A percentile compares a stretch with the other conserved stretches of the same genome.
Conservation (phyloP, 257 asterid genomes). For the Solanum chilense region DNA sequence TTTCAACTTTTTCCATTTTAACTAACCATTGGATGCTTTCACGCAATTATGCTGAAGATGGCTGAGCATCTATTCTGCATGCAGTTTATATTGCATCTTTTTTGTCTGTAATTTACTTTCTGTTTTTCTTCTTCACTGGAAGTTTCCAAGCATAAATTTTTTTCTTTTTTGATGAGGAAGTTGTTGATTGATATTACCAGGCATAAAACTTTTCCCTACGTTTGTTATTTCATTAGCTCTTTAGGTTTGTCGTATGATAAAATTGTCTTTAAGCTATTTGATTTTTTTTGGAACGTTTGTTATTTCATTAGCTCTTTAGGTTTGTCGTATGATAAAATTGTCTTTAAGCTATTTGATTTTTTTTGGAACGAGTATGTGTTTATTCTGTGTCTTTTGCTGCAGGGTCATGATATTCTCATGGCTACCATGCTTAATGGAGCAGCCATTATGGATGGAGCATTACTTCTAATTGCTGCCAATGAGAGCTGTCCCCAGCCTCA, state of each 20-base stretch:
- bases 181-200: not conserved
- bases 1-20: not conserved
- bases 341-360: not conserved
- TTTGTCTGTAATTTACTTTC: not conserved
- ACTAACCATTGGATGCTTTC: not conserved
- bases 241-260: not conserved
- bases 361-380: not conserved
- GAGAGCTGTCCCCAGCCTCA: conserved; percentile 99
- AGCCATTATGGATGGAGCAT: conserved; percentile 94
- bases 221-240: not conserved
- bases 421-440: conserved; percentile 99
- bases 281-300: not conserved
- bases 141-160: not conserved
- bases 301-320: not conserved
- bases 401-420: conserved; percentile 99
- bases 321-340: too few species aligned
- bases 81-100: not conserved
- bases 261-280: not conserved
- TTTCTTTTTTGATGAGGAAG: too few species aligned
- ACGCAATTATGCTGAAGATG: not conserved
- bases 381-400: not conserved
- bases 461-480: conserved; percentile 90
- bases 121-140: not conserved
- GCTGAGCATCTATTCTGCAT: not conserved
- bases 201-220: not conserved